Evolutionary conservation across 2,329 filamentous ascomycete genomes (phyloP).

Genomic region (Acrocalymma vagum): DNA sequence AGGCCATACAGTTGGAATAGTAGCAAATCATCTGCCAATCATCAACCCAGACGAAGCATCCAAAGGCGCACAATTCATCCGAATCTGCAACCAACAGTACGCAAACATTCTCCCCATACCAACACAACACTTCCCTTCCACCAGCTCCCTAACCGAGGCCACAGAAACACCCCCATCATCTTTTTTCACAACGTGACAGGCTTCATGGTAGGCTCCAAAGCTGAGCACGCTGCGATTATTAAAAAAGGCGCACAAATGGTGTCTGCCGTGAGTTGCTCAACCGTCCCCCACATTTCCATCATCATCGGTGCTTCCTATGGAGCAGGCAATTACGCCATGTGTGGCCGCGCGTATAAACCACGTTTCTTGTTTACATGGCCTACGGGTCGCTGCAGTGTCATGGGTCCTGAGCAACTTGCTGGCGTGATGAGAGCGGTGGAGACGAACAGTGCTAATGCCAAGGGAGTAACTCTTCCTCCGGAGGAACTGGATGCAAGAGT

Average conservation of each 20-base stretch:
- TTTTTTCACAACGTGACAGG: constrained; percentile 60
- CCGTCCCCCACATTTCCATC: constrained; percentile 55
- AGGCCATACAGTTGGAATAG: constrained; percentile 50
- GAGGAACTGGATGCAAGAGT: constrained; percentile 33
- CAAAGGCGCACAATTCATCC: constrained; percentile 55
- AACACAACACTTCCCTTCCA: neutral
- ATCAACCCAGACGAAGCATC: constrained; percentile 48
- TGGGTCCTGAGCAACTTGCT: constrained; percentile 51
- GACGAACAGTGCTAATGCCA: constrained; percentile 4
- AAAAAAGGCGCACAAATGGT: constrained; percentile 56
- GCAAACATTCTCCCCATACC: constrained; percentile 7
- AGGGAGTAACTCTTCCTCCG: constrained; percentile 24
- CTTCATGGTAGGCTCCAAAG: constrained; percentile 58
- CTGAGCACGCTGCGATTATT: constrained; percentile 55
- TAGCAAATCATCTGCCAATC: constrained; percentile 52
- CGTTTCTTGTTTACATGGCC: constrained; percentile 56
- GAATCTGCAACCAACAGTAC: constrained; percentile 54
- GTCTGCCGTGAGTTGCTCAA: constrained; percentile 54
- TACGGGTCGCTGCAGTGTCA: constrained; percentile 50
- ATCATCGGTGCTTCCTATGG: constrained; percentile 57
- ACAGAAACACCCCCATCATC: constrained; percentile 49
- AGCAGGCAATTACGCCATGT: constrained; percentile 59
- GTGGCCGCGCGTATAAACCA: constrained; percentile 52
- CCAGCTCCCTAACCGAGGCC: neutral
- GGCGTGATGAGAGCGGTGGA: constrained; percentile 51